Evolutionary conservation across 345 rosid species (phyloP).

Genomic region (Brassica juncea): DNA sequence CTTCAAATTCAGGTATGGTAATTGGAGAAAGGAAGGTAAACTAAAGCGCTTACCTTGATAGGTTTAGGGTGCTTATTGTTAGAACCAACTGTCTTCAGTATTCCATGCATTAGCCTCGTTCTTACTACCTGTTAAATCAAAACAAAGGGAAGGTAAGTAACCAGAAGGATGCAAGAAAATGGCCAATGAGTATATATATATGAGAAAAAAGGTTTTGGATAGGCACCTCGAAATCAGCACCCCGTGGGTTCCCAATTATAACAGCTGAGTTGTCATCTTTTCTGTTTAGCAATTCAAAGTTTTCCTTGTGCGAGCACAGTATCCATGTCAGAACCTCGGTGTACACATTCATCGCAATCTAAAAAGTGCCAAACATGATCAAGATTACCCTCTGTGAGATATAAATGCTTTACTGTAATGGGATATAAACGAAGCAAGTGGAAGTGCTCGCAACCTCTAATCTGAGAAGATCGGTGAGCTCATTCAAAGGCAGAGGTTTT

Average conservation of each 20-base stretch:
- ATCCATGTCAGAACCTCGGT: constrained; percentile 82
- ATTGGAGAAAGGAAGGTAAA: neutral
- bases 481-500: constrained; percentile 67
- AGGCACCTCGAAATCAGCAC: constrained; percentile 89
- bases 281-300: constrained; percentile 66
- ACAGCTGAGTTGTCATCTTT: constrained; percentile 65
- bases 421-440: constrained; percentile 17
- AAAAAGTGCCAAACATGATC: constrained; percentile 21
- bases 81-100: constrained; percentile 77
- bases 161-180: neutral
- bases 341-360: constrained; percentile 82
- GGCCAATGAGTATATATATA: neutral
- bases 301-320: constrained; percentile 72
- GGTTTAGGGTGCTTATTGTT: constrained; percentile 94
- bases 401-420: neutral
- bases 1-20: neutral
- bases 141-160: neutral
- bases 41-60: constrained; percentile 52
- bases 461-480: constrained; percentile 79
- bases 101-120: constrained; percentile 85
- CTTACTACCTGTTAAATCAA: constrained; percentile 57
- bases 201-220: neutral
- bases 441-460: constrained; percentile 54
- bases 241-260: constrained; percentile 77
- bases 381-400: neutral